phyloP scores from a whole-genome alignment of 495 filamentous ascomycete species.

The Penicillium pancosmium region DNA sequence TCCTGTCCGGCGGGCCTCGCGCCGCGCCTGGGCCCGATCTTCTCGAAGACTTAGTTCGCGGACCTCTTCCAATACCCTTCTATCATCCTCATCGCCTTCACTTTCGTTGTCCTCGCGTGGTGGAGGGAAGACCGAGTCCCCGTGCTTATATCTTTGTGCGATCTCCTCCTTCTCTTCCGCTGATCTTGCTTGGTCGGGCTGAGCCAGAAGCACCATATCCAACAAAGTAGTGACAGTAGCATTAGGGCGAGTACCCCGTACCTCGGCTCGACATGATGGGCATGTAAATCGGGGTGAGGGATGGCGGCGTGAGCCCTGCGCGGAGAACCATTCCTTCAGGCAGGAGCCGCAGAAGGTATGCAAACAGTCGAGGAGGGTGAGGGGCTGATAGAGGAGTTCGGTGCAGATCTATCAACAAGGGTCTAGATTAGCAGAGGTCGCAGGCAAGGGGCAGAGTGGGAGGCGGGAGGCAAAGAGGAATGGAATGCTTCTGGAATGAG shows the following conservation, averaged over 20 bases:
- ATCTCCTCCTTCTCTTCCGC: conserved; percentile 73
- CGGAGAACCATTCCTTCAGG: conserved; percentile 88
- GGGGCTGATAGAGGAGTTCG: conserved; percentile 91
- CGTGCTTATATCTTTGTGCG: conserved; percentile 69
- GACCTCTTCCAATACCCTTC: conserved; percentile 69
- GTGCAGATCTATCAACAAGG: conserved; percentile 77
- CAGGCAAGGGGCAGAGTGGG: neutral
- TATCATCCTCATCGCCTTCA: conserved; percentile 58
- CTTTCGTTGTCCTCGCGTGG: conserved; percentile 20
- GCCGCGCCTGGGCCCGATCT: conserved; percentile 39
- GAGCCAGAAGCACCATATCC: conserved; percentile 71
- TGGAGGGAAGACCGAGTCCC: conserved; percentile 64
- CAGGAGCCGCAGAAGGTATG: conserved; percentile 97
- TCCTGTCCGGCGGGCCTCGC: conserved; percentile 33
- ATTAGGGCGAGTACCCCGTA: conserved; percentile 82
- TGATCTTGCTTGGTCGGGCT: conserved; percentile 69
- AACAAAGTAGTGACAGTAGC: conserved; percentile 80
- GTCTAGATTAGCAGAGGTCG: conserved; percentile 10
- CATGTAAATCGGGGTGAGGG: conserved; percentile 71
- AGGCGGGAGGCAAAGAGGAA: conserved; percentile 5
- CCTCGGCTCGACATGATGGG: conserved; percentile 84
- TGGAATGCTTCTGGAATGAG: conserved; percentile 22
- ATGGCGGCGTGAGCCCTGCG: conserved; percentile 54
- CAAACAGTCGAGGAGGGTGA: conserved; percentile 95
- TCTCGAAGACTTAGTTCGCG: conserved; percentile 73